These are phyloP conservation scores for Cyberlindnera mississippiensis DNA, from an alignment of 805 yeast genomes.

Conservation along the genomic window DNA sequence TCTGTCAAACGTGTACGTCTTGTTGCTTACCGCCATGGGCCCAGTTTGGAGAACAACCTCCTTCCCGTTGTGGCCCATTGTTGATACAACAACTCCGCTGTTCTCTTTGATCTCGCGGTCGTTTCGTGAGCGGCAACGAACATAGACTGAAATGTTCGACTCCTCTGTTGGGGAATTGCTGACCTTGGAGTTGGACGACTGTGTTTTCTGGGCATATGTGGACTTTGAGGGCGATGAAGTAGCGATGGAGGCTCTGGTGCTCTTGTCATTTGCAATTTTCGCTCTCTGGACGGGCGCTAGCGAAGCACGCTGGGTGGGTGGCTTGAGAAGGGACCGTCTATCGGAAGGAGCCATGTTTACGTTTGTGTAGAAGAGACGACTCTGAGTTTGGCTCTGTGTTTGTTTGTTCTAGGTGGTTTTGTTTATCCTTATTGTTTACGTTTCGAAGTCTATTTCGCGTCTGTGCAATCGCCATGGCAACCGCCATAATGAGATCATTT, in stretches of 20 bases:
- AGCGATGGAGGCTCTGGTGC: conserved; percentile 15
- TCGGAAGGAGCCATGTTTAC: not conserved
- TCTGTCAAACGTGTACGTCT: conserved; percentile 67
- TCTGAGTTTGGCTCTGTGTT: no score
- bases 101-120: conserved; percentile 51
- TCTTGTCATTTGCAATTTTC: conserved; percentile 10
- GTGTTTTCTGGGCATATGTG: conserved; percentile 23
- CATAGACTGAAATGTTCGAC: conserved; percentile 49
- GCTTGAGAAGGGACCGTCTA: conserved; percentile 5
- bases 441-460: no score
- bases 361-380: no score
- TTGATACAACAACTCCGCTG: conserved; percentile 52
- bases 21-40: conserved; percentile 31
- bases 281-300: conserved; percentile 5
- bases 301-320: conserved; percentile 9
- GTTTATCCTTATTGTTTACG: no score
- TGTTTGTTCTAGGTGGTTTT: no score
- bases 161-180: conserved; percentile 19
- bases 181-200: conserved; percentile 18
- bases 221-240: conserved; percentile 21
- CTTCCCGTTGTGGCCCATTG: conserved; percentile 40
- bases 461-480: no score
- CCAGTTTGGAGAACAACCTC: conserved; percentile 45
- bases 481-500: no score
- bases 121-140: conserved; percentile 53